These are phyloP conservation scores for Alternaria rosae DNA, from an alignment of 2,329 filamentous ascomycete genomes.

Conservation along the genomic window DNA sequence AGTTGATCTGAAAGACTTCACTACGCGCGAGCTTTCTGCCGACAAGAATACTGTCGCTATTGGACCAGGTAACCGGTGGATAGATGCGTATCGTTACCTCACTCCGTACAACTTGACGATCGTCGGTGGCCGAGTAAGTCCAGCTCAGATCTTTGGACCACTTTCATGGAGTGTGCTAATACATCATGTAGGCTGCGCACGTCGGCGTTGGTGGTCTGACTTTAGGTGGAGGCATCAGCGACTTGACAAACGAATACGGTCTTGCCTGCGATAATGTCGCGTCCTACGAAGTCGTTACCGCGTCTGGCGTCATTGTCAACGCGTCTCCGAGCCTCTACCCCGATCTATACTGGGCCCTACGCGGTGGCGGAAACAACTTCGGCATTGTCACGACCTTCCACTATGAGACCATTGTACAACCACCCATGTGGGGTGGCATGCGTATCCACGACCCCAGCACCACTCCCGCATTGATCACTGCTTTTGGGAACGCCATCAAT, in stretches of 20 bases:
- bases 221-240: slow-evolving; percentile 14
- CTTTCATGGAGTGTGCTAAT: not conserved
- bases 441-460: not conserved
- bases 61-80: not conserved
- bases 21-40: not conserved
- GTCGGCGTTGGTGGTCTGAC: slow-evolving; percentile 12
- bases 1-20: not conserved
- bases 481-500: not conserved
- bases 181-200: not conserved
- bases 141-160: too few species aligned
- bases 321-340: not conserved
- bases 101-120: not conserved
- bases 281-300: slow-evolving; percentile 2
- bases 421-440: not conserved
- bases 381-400: slow-evolving; percentile 1
- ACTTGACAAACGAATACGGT: slow-evolving; percentile 2
- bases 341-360: slow-evolving; percentile 5
- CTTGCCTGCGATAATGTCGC: slow-evolving; percentile 4
- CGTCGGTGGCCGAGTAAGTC: not conserved
- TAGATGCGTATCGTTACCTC: not conserved
- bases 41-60: not conserved
- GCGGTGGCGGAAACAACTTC: slow-evolving; percentile 5
- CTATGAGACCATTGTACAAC: not conserved
- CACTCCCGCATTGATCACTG: not conserved
- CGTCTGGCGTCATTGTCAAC: not conserved